Percentiles rank a stretch among this genome's conserved stretches.
These are phyloP conservation scores for Daucus carota DNA, from an alignment of 129 eudicot species.

Conservation along the genomic window DNA sequence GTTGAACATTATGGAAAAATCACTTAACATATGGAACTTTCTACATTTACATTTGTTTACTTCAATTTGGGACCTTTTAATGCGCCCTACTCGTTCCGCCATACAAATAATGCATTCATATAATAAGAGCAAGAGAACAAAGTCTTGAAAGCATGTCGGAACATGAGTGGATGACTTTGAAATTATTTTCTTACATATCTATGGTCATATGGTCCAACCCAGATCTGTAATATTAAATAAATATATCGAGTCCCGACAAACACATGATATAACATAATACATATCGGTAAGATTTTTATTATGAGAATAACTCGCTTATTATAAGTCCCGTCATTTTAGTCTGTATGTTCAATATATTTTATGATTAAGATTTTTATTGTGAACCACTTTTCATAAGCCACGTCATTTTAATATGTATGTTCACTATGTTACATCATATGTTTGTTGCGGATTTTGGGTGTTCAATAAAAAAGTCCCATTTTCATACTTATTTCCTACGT, in stretches of 20 bases:
- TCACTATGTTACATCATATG: no score
- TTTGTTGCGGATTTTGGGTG: no score
- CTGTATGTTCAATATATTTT: no score
- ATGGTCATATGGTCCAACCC: not conserved
- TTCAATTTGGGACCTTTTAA: not conserved
- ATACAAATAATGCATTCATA: not conserved
- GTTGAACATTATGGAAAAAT: not conserved
- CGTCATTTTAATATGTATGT: no score
- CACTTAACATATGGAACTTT: no score
- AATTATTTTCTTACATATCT: not conserved
- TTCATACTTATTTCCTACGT: not conserved
- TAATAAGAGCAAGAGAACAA: not conserved
- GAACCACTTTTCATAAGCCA: no score
- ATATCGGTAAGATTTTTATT: no score
- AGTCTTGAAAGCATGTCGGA: not conserved
- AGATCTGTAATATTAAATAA: not conserved
- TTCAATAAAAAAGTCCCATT: not conserved
- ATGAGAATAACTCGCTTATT: no score
- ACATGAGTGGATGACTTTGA: not conserved
- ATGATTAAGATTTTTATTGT: no score
- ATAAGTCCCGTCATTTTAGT: no score
- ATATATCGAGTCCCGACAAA: no score
- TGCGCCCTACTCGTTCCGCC: not conserved
- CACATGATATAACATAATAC: no score
- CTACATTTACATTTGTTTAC: not conserved